These are phyloP conservation scores for Geotrichum macrosporum DNA, from an alignment of 1,139 yeast species.

Conservation along the genomic window DNA sequence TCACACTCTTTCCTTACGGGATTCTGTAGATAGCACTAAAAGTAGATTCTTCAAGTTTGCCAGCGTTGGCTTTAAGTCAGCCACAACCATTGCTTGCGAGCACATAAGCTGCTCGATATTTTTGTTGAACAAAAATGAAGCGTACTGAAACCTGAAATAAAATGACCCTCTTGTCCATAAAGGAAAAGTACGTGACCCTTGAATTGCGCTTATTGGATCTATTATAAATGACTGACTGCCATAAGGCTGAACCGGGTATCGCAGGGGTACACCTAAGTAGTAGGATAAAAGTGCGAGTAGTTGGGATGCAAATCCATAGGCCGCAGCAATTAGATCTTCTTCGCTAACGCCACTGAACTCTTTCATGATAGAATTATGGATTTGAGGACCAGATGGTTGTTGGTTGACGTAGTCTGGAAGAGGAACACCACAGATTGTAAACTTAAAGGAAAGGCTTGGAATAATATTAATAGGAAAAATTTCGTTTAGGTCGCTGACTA, in stretches of 20 bases:
- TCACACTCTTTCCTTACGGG: constrained; percentile 2
- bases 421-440: constrained; percentile 38
- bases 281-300: constrained; percentile 43
- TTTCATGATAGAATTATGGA: constrained; percentile 11
- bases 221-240: constrained; percentile 51
- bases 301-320: constrained; percentile 48
- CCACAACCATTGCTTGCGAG: constrained; percentile 35
- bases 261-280: constrained; percentile 46
- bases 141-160: constrained; percentile 51
- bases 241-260: constrained; percentile 49
- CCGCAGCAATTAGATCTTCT: constrained; percentile 46
- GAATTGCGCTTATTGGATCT: constrained; percentile 48
- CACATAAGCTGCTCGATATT: constrained; percentile 50
- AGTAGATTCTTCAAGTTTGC: constrained; percentile 41
- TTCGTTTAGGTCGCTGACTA: constrained; percentile 27
- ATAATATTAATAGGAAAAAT: constrained; percentile 41
- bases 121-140: constrained; percentile 45
- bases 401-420: constrained; percentile 28
- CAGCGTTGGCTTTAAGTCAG: constrained; percentile 40
- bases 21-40: constrained; percentile 29
- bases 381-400: constrained; percentile 9
- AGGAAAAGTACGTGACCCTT: constrained; percentile 45
- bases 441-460: constrained; percentile 32
- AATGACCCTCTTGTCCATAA: constrained; percentile 48
- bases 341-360: constrained; percentile 28